Percentiles rank a stretch among this genome's conserved stretches.
Conservation (phyloP, 129 eudicot species). For the Saposhnikovia divaricata region DNA sequence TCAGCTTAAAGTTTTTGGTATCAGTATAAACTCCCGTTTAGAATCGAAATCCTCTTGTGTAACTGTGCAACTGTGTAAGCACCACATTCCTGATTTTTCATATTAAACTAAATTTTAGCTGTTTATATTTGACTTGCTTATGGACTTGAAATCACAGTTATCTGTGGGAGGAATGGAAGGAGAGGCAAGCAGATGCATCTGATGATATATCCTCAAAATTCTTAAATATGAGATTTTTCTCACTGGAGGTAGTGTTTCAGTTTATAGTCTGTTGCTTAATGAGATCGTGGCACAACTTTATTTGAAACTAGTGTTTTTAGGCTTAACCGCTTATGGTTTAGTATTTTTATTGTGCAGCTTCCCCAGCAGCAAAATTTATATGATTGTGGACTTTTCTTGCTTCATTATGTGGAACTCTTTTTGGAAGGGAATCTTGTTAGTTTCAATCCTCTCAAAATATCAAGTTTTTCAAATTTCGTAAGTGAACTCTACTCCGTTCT, state of each 20-base stretch:
- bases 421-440: conserved; percentile 53
- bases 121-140: background rate
- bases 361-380: conserved; percentile 83
- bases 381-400: conserved; percentile 92
- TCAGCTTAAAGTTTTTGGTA: background rate
- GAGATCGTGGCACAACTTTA: background rate
- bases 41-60: background rate
- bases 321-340: background rate
- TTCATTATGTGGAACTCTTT: conserved; percentile 80
- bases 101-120: background rate
- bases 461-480: conserved; percentile 51
- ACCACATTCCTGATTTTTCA: background rate
- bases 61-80: background rate
- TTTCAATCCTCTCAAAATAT: conserved; percentile 59
- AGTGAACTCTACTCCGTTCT: conserved; percentile 23
- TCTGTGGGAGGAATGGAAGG: conserved; percentile 91
- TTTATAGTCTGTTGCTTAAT: conserved; percentile 2
- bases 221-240: conserved; percentile 53
- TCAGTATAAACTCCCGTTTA: background rate
- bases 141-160: conserved; percentile 43
- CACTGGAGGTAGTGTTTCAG: conserved; percentile 63
- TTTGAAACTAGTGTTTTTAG: background rate
- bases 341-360: conserved; percentile 38
- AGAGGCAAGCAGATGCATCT: conserved; percentile 48
- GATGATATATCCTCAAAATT: conserved; percentile 52